A percentile compares a stretch with the other conserved stretches of the same genome.
phyloP scores from a whole-genome alignment of 768 basidiomycete genomes.

The Lentinula aciculospora region DNA sequence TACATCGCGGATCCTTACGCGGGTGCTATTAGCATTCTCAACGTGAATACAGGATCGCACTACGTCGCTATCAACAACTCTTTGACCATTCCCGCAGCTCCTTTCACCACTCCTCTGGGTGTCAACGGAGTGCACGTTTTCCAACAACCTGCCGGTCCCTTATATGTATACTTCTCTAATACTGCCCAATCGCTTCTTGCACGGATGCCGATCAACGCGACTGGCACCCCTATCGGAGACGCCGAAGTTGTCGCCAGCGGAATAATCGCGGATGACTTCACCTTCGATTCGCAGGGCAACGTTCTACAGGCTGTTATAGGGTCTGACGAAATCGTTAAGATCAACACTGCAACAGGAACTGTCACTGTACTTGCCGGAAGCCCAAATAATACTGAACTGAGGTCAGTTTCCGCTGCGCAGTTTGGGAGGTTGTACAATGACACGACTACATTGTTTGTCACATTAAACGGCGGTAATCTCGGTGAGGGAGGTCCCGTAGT shows the following conservation, averaged over 20 bases:
- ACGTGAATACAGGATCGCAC: background rate
- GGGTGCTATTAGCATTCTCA: background rate
- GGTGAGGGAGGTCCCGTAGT: background rate
- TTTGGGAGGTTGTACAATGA: background rate
- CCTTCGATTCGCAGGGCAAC: background rate
- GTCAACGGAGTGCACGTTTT: background rate
- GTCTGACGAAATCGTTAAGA: background rate
- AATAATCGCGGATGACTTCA: background rate
- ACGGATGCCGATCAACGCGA: background rate
- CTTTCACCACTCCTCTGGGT: background rate
- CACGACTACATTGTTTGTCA: background rate
- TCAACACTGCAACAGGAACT: background rate
- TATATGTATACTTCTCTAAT: background rate
- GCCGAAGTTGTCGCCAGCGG: background rate
- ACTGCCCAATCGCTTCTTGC: background rate
- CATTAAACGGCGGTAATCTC: slow-evolving; percentile 1
- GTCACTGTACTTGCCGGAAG: background rate
- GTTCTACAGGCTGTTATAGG: background rate
- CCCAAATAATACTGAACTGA: background rate
- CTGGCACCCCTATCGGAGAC: background rate
- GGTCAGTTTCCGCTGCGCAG: background rate
- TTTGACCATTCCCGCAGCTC: background rate
- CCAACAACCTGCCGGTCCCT: background rate
- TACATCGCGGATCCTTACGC: background rate
- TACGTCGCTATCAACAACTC: slow-evolving; percentile 4